Evolutionary conservation across 805 yeast species (phyloP), one percentile per base, ranked within the genome.

Genomic region (Yamadazyma tumulicola): DNA sequence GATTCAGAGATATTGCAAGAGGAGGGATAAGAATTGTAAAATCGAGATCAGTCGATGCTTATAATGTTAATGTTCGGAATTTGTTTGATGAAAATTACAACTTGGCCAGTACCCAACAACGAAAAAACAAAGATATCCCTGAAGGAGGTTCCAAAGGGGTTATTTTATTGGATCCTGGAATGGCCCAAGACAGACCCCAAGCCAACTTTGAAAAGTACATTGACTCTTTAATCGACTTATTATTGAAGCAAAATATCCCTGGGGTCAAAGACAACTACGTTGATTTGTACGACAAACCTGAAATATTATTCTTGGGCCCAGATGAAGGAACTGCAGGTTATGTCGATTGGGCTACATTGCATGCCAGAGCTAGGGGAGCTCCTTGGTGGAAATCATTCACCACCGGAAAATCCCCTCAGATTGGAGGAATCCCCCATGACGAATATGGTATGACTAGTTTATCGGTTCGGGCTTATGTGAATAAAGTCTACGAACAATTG

Each of bases 121-220:
- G 91, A 47, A 91, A 91, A 66, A 93, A 91, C 68, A 91, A 91
- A 69, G 98, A 91, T 68, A 93, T 91, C 40, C 97, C 98, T 31
- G 98, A 91, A 71, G 97, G 98, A 57, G 98, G 98, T 23, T 86
- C 97, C 26, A 91, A 91, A 61, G 98, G 98, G 67, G 98, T 93
- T 31, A 85, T 93, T 38, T 73, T 91, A 51, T 72, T 91, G 47
- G 89, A 83, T 52, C 81, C 84, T 27, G 85, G 84, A 38, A 67
- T 67, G 27, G 82, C 87, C 15, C 95, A 85, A 59, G 84, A 77
- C 26, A 77, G 81, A 52, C 87, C 95, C 33, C 78, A 79, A 45
- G 80, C 84, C 38, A 85, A 95, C 20, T 91, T 93, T 61, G 84
- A 82, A 57, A 94, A 93, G 67, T 91, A 91, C 60, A 82, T 91